These are phyloP conservation scores for Euphorbia peplus DNA, from an alignment of 345 rosid species.

Conservation along the genomic window DNA sequence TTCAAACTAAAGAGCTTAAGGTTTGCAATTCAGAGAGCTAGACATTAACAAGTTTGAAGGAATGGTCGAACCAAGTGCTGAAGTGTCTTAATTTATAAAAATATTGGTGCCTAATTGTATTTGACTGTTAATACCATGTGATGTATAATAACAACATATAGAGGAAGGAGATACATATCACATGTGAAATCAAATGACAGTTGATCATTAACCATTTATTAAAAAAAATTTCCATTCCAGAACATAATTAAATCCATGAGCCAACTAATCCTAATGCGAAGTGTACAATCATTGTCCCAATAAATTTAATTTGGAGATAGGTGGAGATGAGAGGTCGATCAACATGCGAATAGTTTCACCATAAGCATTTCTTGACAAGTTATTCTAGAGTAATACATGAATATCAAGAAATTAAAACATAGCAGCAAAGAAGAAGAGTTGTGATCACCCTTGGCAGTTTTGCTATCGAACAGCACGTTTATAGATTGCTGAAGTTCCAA, in stretches of 20 bases:
- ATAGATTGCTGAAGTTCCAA: slow-evolving; percentile 83
- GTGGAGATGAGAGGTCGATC: not conserved
- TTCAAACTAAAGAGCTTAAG: not conserved
- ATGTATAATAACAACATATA: not conserved
- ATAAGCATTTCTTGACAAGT: not conserved
- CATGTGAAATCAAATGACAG: not conserved
- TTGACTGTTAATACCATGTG: not conserved
- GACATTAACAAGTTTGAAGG: slow-evolving; percentile 1
- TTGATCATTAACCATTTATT: not conserved
- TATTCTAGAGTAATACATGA: not conserved
- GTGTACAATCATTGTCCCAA: not conserved
- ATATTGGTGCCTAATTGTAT: not conserved
- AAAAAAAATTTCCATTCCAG: not conserved
- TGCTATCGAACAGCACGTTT: slow-evolving; percentile 71
- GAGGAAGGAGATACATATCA: not conserved
- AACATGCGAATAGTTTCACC: not conserved
- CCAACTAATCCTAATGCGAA: not conserved
- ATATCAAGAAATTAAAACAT: not conserved
- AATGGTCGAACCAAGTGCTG: not conserved
- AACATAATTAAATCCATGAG: not conserved
- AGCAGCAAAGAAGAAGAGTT: not conserved
- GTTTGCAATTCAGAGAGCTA: not conserved
- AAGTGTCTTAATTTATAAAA: not conserved
- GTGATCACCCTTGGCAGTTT: slow-evolving; percentile 62
- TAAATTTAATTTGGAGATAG: not conserved